phyloP scores from a whole-genome alignment of 768 basidiomycete genomes.

The Rhizopogon vinicolor region DNA sequence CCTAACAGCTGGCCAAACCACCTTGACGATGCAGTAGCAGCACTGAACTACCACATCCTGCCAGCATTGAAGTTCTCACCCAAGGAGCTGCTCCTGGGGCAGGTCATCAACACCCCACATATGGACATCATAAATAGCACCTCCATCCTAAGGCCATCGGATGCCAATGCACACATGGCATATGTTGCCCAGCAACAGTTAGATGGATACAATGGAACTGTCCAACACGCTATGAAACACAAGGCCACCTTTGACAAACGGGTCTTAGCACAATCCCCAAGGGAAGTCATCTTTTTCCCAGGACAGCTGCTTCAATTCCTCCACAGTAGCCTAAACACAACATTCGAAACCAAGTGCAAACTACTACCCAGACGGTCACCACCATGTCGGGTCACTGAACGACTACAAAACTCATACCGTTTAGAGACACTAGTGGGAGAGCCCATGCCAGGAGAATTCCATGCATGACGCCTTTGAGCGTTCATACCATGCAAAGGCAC shows the following conservation, averaged over 20 bases:
- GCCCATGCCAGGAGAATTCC: constrained; percentile 6
- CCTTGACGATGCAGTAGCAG: neutral
- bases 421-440: constrained; percentile 16
- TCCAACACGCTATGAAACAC: constrained; percentile 17
- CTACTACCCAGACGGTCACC: constrained; percentile 27
- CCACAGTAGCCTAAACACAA: constrained; percentile 19
- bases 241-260: constrained; percentile 25
- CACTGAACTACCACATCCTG: constrained; percentile 14
- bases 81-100: constrained; percentile 27
- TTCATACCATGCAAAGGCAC: constrained; percentile 17
- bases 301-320: constrained; percentile 30
- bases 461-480: constrained; percentile 11
- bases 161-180: constrained; percentile 15
- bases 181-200: constrained; percentile 27
- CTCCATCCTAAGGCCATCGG: too few species aligned
- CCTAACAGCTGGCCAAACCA: constrained; percentile 17
- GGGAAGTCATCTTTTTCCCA: constrained; percentile 18
- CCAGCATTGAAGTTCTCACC: constrained; percentile 17
- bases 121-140: neutral
- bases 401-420: constrained; percentile 15
- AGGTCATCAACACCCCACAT: constrained; percentile 22
- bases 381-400: constrained; percentile 11
- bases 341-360: constrained; percentile 20
- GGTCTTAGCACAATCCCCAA: neutral
- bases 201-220: constrained; percentile 21